These are phyloP conservation scores for Colletotrichum zoysiae DNA, from an alignment of 2,329 filamentous ascomycete species.

Conservation along the genomic window DNA sequence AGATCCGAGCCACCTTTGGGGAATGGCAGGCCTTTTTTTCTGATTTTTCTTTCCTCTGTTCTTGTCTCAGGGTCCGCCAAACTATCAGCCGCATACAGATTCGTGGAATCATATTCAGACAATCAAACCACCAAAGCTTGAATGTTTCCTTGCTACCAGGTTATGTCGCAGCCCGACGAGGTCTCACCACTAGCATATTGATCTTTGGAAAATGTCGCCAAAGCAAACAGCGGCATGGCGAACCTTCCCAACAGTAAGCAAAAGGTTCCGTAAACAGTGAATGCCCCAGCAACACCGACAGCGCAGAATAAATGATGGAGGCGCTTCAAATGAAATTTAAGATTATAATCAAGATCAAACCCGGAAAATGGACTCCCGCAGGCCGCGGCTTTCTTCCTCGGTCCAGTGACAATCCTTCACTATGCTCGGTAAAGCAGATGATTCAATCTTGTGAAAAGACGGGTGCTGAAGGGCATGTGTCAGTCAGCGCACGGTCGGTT, in stretches of 20 bases:
- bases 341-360: background rate
- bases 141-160: background rate
- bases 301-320: background rate
- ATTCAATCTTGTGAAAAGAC: no score
- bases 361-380: background rate
- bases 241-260: background rate
- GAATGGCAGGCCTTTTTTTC: background rate
- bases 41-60: background rate
- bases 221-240: background rate
- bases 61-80: background rate
- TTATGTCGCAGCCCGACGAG: background rate
- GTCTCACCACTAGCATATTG: background rate
- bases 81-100: no score
- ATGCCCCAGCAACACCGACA: background rate
- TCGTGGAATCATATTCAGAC: rapidly evolving
- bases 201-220: background rate
- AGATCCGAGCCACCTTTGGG: no score
- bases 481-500: background rate
- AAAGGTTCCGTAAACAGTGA: background rate
- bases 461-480: background rate
- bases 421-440: background rate
- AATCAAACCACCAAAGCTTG: background rate
- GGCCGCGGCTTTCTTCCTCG: background rate
- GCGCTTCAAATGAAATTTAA: background rate
- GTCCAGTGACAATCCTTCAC: background rate